phyloP scores from a whole-genome alignment of 2,329 filamentous ascomycete genomes.

The Fonsecaea monophora region DNA sequence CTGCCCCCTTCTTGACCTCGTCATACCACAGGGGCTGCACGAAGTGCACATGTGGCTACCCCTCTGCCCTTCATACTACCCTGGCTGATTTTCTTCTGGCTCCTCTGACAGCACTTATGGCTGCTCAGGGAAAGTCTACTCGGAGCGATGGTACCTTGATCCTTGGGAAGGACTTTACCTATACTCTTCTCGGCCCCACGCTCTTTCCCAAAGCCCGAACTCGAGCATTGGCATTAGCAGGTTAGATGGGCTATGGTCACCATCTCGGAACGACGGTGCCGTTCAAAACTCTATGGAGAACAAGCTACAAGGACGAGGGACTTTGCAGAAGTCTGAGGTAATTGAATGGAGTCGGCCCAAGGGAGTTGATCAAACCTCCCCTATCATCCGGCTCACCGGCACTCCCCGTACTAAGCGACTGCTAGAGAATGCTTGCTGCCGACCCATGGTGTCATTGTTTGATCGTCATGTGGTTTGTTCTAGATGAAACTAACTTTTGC shows the following conservation, averaged over 20 bases:
- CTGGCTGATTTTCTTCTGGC: constrained; percentile 2
- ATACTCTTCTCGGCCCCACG: constrained; percentile 9
- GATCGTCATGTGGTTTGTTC: not conserved
- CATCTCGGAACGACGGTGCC: constrained; percentile 6
- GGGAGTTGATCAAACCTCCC: not conserved
- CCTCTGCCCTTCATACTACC: constrained; percentile 8
- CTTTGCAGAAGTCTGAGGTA: too few relatives aligned
- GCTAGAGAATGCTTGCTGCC: not conserved
- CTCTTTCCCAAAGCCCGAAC: not conserved
- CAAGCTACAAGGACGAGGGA: not conserved
- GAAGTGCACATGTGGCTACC: not conserved
- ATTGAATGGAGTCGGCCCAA: not conserved
- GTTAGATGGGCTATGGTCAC: not conserved
- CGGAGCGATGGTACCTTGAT: constrained; percentile 20
- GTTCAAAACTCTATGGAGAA: not conserved
- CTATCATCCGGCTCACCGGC: not conserved
- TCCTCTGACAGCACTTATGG: not conserved
- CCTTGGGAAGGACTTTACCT: not conserved
- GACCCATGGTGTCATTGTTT: not conserved
- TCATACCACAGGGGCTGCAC: constrained; percentile 11
- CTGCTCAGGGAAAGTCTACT: constrained; percentile 20
- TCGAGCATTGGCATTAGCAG: not conserved
- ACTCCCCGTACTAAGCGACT: constrained; percentile 4
- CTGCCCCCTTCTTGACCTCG: constrained; percentile 5
- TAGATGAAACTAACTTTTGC: not conserved